phyloP scores from a whole-genome alignment of 768 basidiomycete genomes.

The Mrakia blollopis region DNA sequence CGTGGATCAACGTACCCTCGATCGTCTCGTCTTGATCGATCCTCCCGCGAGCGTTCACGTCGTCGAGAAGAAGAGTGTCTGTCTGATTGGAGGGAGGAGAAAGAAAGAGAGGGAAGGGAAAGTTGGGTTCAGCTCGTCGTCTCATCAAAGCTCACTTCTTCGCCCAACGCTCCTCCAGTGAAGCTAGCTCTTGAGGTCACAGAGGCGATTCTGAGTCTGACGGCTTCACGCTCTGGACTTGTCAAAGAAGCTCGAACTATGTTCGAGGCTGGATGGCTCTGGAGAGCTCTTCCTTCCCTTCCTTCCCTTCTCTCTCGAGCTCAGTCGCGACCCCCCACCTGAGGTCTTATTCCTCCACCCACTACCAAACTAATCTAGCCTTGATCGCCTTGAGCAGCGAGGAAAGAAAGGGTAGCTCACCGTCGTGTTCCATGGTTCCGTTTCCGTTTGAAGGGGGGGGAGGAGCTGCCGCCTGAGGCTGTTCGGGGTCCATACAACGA shows the following conservation, averaged over 20 bases:
- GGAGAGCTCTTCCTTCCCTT: not conserved
- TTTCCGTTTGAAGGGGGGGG: conserved; percentile 12
- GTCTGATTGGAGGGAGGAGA: not conserved
- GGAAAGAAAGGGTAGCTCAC: not conserved
- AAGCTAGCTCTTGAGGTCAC: not conserved
- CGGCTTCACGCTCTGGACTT: too few species aligned
- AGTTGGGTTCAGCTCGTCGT: not conserved
- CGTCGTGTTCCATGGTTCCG: conserved; percentile 5
- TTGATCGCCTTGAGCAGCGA: not conserved
- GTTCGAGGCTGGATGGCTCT: not conserved
- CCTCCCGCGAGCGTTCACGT: conserved; percentile 21
- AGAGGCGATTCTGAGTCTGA: not conserved
- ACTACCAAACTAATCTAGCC: not conserved
- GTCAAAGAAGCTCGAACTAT: not conserved
- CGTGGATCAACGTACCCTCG: not conserved
- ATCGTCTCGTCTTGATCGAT: conserved; percentile 12
- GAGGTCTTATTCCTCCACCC: not conserved
- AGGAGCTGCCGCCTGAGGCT: not conserved
- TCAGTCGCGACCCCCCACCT: not conserved
- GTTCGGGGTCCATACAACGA: conserved; percentile 5
- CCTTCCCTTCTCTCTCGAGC: not conserved
- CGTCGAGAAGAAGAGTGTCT: conserved; percentile 8
- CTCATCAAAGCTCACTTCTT: not conserved
- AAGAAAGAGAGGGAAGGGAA: not conserved
- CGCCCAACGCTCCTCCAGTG: not conserved